phyloP scores from a whole-genome alignment of 2,329 filamentous ascomycete species.

The Diaporthe sp. region DNA sequence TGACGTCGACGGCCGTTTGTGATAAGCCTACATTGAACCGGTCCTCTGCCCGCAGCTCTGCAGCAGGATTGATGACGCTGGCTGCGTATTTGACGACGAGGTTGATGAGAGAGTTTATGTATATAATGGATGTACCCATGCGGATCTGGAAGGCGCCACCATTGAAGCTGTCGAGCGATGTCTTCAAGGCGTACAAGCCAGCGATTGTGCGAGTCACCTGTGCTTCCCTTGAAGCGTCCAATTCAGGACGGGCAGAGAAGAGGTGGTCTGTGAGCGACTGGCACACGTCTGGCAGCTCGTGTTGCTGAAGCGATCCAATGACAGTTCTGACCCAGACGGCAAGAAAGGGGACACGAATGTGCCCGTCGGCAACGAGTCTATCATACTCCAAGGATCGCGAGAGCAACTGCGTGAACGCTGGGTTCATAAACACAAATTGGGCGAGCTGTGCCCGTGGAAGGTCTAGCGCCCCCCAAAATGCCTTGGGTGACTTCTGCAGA shows the following conservation, averaged over 20 bases:
- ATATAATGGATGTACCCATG: constrained; percentile 68
- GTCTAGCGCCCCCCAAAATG: constrained; percentile 91
- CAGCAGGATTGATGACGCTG: constrained; percentile 68
- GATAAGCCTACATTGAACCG: constrained; percentile 64
- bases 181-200: constrained; percentile 71
- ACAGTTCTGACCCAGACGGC: constrained; percentile 85
- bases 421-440: constrained; percentile 85
- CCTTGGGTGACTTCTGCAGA: constrained; percentile 79
- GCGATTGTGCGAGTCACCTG: constrained; percentile 73
- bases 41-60: constrained; percentile 60
- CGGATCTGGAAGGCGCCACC: constrained; percentile 58
- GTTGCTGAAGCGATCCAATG: constrained; percentile 80
- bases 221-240: constrained; percentile 67
- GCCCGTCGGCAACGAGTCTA: constrained; percentile 64
- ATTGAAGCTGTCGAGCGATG: constrained; percentile 69
- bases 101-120: constrained; percentile 75
- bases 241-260: constrained; percentile 73
- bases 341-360: constrained; percentile 70
- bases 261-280: constrained; percentile 83
- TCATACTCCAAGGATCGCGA: constrained; percentile 68
- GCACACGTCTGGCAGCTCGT: constrained; percentile 83
- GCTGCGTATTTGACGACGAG: constrained; percentile 71
- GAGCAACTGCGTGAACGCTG: constrained; percentile 73
- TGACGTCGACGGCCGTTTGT: constrained; percentile 71
- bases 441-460: constrained; percentile 84